Evolutionary conservation across 768 basidiomycete species (phyloP).

Genomic region (Boletus eberwhitei): DNA sequence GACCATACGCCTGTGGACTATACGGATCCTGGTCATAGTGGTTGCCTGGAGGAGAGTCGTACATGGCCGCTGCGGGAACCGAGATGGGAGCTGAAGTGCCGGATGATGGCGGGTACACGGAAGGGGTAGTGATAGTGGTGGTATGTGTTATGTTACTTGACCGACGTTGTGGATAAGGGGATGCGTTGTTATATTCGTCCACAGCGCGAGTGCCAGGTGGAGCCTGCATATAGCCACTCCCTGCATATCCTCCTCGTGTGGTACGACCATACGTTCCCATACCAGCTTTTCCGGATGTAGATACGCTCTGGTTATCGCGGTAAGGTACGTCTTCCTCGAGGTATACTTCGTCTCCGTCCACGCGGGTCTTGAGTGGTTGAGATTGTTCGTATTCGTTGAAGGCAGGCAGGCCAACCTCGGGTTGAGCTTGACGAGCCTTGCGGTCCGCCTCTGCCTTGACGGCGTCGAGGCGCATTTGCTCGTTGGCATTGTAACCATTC

Average conservation of each 20-base stretch:
- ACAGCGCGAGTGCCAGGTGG: conserved; percentile 64
- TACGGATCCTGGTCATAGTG: conserved; percentile 30
- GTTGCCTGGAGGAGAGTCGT: conserved; percentile 16
- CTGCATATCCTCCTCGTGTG: conserved; percentile 34
- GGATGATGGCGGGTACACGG: conserved; percentile 33
- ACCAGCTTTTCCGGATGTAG: conserved; percentile 19
- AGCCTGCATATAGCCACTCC: conserved; percentile 65
- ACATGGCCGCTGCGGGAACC: conserved; percentile 13
- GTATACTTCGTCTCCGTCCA: conserved; percentile 56
- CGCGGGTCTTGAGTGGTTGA: conserved; percentile 61
- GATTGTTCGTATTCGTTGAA: conserved; percentile 62
- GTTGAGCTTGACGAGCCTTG: conserved; percentile 59
- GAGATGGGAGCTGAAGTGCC: conserved; percentile 19
- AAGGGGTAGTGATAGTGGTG: conserved; percentile 40
- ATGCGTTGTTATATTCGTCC: conserved; percentile 65
- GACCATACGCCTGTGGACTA: conserved; percentile 44
- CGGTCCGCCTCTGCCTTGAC: conserved; percentile 85
- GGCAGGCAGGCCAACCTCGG: conserved; percentile 69
- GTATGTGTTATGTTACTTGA: conserved; percentile 38
- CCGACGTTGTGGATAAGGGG: conserved; percentile 43
- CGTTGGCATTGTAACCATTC: conserved; percentile 40
- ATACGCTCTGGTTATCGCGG: conserved; percentile 29
- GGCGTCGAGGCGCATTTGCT: conserved; percentile 76
- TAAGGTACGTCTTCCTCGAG: conserved; percentile 46
- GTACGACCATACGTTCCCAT: conserved; percentile 32